Conservation (phyloP, 2,329 filamentous ascomycete genomes). For the Emmonsiellopsis sp. region DNA sequence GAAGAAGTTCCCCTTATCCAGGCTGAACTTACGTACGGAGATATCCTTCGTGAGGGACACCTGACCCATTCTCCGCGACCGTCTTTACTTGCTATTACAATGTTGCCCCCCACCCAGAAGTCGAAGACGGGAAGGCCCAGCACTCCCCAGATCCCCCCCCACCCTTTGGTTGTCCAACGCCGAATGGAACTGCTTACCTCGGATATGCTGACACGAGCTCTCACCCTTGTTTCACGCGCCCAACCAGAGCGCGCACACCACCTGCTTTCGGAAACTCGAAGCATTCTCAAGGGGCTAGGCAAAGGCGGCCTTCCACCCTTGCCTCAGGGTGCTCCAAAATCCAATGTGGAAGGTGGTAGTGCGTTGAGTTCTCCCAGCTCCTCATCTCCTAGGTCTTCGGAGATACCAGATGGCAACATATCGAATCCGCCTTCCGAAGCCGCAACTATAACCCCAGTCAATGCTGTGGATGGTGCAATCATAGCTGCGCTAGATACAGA, state of each 20-base stretch:
- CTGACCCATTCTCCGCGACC: constrained; percentile 79
- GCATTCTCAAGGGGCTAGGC: constrained; percentile 88
- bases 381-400: constrained; percentile 28
- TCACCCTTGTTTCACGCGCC: constrained; percentile 81
- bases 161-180: constrained; percentile 88
- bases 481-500: constrained; percentile 85
- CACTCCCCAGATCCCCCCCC: constrained; percentile 81
- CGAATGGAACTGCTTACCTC: constrained; percentile 97
- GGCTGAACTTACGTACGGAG: constrained; percentile 86
- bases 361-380: constrained; percentile 25
- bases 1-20: constrained; percentile 94
- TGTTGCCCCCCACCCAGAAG: constrained; percentile 62
- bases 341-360: constrained; percentile 35
- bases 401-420: constrained; percentile 20
- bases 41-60: constrained; percentile 81
- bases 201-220: constrained; percentile 88
- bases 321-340: constrained; percentile 40
- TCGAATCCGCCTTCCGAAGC: constrained; percentile 28
- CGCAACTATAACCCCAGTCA: constrained; percentile 41
- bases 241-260: constrained; percentile 93
- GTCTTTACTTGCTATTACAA: constrained; percentile 87
- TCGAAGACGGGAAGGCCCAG: constrained; percentile 37
- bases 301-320: constrained; percentile 91
- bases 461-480: constrained; percentile 70
- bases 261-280: constrained; percentile 82